A percentile compares a stretch with the other conserved stretches of the same genome.
These are phyloP conservation scores for Phytophthora sp. DNA, from an alignment of 352 stramenopile species.

Conservation along the genomic window DNA sequence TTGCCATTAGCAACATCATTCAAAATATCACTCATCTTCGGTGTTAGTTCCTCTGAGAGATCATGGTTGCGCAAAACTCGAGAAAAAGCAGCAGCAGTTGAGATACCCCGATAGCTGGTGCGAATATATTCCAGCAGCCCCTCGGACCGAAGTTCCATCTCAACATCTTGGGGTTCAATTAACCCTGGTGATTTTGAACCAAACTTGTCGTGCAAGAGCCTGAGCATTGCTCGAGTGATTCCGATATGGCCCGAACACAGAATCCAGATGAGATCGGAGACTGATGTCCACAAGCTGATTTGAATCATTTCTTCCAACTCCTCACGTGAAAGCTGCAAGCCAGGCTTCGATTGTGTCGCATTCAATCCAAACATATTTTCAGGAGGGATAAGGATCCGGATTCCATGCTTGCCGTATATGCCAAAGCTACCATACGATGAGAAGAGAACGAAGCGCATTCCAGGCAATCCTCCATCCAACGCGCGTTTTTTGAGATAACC, in stretches of 20 bases:
- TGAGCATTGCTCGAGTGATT: slow-evolving; percentile 42
- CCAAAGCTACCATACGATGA: slow-evolving; percentile 26
- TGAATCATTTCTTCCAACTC: slow-evolving; percentile 32
- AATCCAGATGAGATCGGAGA: background rate
- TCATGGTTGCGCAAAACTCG: slow-evolving; percentile 8
- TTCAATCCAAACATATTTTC: slow-evolving; percentile 38
- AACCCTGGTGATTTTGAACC: slow-evolving; percentile 10
- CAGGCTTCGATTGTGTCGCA: slow-evolving; percentile 23
- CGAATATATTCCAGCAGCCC: slow-evolving; percentile 30
- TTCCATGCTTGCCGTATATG: slow-evolving; percentile 15
- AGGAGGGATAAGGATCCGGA: slow-evolving; percentile 21
- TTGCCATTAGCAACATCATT: slow-evolving; percentile 40
- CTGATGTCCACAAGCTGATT: slow-evolving; percentile 14
- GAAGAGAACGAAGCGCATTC: slow-evolving; percentile 34
- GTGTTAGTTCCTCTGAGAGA: slow-evolving; percentile 8
- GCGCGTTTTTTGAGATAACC: slow-evolving; percentile 27
- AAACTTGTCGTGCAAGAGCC: slow-evolving; percentile 31
- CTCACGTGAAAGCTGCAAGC: slow-evolving; percentile 24
- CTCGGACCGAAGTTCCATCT: slow-evolving; percentile 25
- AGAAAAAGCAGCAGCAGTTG: slow-evolving; percentile 30
- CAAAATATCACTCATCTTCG: slow-evolving; percentile 22
- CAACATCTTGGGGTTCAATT: background rate
- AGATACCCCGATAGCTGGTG: slow-evolving; percentile 29
- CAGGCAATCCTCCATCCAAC: slow-evolving; percentile 12
- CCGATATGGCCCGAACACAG: slow-evolving; percentile 41